Evolutionary conservation across 768 basidiomycete genomes (phyloP).

Genomic region (Lentinula edodes): DNA sequence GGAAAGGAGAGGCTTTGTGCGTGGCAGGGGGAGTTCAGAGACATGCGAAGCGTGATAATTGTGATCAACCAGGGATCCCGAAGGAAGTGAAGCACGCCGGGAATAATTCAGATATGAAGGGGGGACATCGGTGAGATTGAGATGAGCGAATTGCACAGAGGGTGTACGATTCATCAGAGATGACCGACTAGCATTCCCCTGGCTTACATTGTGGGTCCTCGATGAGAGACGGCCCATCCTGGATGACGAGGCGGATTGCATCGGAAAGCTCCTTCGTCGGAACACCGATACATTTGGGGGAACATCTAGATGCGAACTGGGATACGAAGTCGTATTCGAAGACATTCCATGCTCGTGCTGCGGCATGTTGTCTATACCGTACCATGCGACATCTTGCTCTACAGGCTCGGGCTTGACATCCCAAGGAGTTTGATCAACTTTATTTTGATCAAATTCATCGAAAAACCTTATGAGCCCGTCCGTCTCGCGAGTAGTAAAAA

Average conservation of each 20-base stretch:
- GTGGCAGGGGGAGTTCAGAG: slow-evolving; percentile 16
- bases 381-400: background rate
- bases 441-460: slow-evolving; percentile 72
- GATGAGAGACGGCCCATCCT: background rate
- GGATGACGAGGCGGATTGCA: background rate
- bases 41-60: background rate
- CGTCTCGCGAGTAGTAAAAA: slow-evolving; percentile 75
- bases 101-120: slow-evolving; percentile 16
- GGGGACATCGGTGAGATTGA: background rate
- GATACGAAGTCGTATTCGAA: slow-evolving; percentile 30
- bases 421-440: slow-evolving; percentile 31
- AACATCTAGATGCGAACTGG: slow-evolving; percentile 43
- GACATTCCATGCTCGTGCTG: background rate
- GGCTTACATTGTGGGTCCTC: background rate
- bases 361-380: background rate
- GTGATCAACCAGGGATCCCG: slow-evolving; percentile 8
- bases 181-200: background rate
- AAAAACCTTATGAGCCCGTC: slow-evolving; percentile 78
- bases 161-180: background rate
- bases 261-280: slow-evolving; percentile 18
- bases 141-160: slow-evolving; percentile 3
- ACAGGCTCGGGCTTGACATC: slow-evolving; percentile 3
- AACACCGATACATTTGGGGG: slow-evolving; percentile 35
- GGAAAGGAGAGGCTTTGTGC: slow-evolving; percentile 64
- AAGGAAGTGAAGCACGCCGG: slow-evolving; percentile 8